phyloP scores from a whole-genome alignment of 129 eudicot species.

The Escallonia herrerae region DNA sequence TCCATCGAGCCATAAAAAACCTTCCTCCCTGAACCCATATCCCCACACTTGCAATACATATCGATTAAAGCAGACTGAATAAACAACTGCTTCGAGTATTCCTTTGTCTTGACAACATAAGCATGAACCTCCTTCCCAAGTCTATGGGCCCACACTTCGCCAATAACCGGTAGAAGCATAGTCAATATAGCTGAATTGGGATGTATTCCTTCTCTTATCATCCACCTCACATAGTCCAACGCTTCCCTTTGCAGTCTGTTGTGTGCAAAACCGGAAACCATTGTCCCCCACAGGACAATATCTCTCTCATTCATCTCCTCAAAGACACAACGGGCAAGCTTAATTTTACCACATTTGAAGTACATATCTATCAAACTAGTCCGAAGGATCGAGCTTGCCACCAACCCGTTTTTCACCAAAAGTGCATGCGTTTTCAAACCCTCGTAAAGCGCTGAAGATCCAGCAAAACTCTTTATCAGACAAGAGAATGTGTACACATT shows the following conservation, averaged over 20 bases:
- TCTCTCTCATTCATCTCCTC: conserved; percentile 70
- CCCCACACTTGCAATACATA: conserved; percentile 90
- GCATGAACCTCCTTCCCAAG: conserved; percentile 75
- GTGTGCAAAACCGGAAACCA: conserved; percentile 81
- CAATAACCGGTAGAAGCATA: conserved; percentile 61
- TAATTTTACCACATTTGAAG: conserved; percentile 68
- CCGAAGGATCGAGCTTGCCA: conserved; percentile 36
- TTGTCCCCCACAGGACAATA: conserved; percentile 83
- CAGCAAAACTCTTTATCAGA: conserved; percentile 79
- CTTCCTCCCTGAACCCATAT: conserved; percentile 65
- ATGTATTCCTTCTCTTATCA: conserved; percentile 38
- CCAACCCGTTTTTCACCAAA: conserved; percentile 66
- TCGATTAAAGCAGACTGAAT: conserved; percentile 69
- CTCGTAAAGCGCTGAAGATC: conserved; percentile 56
- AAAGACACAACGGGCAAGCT: conserved; percentile 56
- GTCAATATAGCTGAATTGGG: conserved; percentile 65
- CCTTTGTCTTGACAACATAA: conserved; percentile 63
- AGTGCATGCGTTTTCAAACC: conserved; percentile 76
- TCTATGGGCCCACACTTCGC: conserved; percentile 39
- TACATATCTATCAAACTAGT: conserved; percentile 90
- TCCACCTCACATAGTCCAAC: conserved; percentile 57
- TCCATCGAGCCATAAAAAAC: conserved; percentile 66
- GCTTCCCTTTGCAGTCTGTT: conserved; percentile 61
- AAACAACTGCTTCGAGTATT: conserved; percentile 58
- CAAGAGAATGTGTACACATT: conserved; percentile 81